phyloP scores from a whole-genome alignment of 805 yeast species.

The Candida lessepsii region DNA sequence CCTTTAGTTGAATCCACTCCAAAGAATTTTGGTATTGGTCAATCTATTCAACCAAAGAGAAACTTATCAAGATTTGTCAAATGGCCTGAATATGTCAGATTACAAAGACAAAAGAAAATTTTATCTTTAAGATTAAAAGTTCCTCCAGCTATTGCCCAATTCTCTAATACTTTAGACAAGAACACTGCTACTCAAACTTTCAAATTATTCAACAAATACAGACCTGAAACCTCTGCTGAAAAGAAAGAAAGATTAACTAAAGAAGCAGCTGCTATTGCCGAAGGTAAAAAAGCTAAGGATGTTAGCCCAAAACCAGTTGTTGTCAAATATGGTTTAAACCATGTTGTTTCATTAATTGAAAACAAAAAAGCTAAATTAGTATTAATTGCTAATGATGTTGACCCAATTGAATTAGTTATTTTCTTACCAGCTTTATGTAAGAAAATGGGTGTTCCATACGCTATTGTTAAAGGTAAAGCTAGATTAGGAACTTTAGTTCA shows the following conservation, averaged over 20 bases:
- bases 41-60: conserved; percentile 92
- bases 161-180: conserved; percentile 94
- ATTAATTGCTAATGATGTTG: conserved; percentile 97
- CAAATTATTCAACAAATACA: conserved; percentile 97
- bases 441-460: conserved; percentile 99
- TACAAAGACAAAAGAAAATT: conserved; percentile 99
- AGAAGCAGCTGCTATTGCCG: conserved; percentile 99
- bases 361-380: conserved; percentile 98
- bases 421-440: conserved; percentile 98
- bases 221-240: conserved; percentile 96
- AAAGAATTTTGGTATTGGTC: conserved; percentile 95
- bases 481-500: conserved; percentile 96
- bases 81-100: conserved; percentile 98
- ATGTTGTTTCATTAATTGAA: conserved; percentile 95
- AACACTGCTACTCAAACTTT: conserved; percentile 97
- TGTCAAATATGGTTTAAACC: conserved; percentile 98
- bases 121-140: conserved; percentile 95
- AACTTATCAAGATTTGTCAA: conserved; percentile 95
- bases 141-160: conserved; percentile 98
- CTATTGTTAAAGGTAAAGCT: conserved; percentile 55
- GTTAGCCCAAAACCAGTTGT: conserved; percentile 95
- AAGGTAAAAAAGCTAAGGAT: conserved; percentile 95
- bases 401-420: conserved; percentile 96
- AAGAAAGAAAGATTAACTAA: conserved; percentile 98
- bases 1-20: conserved; percentile 89